phyloP scores from a whole-genome alignment of 495 filamentous ascomycete species.

The Jackrogersella multiformis region DNA sequence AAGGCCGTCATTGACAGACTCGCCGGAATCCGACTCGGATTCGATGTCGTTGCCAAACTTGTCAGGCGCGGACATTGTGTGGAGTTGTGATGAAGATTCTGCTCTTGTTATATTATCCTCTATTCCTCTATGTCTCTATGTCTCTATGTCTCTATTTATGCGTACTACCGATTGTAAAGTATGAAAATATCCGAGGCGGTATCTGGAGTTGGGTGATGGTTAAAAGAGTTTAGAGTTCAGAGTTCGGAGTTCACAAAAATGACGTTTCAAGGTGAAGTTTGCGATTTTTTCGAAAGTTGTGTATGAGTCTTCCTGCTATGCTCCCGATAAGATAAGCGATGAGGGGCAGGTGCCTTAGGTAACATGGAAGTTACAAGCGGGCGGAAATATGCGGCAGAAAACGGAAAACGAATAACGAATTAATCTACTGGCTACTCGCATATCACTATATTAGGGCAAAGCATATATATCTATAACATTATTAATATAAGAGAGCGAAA shows the following conservation, averaged over 20 bases:
- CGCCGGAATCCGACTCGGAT: slow-evolving; percentile 47
- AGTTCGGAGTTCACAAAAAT: too few species aligned
- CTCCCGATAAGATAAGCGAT: slow-evolving; percentile 41
- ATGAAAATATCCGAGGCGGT: background rate
- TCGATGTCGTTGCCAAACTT: slow-evolving; percentile 45
- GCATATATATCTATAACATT: too few species aligned
- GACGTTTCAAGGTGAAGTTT: slow-evolving; percentile 36
- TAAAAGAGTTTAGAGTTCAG: background rate
- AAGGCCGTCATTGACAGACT: slow-evolving; percentile 50
- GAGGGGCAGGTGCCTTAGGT: slow-evolving; percentile 32
- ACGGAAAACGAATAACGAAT: too few species aligned
- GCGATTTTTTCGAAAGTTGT: slow-evolving; percentile 42
- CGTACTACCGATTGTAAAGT: background rate
- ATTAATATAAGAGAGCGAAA: too few species aligned
- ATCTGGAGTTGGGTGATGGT: background rate
- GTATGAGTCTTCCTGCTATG: slow-evolving; percentile 38
- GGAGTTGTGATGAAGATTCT: background rate
- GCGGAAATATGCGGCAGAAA: too few species aligned
- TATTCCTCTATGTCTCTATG: too few species aligned
- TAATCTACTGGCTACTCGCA: too few species aligned
- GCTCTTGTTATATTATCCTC: background rate
- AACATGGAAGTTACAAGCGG: background rate
- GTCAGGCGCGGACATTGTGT: slow-evolving; percentile 40
- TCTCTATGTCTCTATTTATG: too few species aligned
- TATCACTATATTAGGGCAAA: too few species aligned